Base-by-base conservation (phyloP, 176 grass and related monocot species). In the Oryza glumipatula region DNA sequence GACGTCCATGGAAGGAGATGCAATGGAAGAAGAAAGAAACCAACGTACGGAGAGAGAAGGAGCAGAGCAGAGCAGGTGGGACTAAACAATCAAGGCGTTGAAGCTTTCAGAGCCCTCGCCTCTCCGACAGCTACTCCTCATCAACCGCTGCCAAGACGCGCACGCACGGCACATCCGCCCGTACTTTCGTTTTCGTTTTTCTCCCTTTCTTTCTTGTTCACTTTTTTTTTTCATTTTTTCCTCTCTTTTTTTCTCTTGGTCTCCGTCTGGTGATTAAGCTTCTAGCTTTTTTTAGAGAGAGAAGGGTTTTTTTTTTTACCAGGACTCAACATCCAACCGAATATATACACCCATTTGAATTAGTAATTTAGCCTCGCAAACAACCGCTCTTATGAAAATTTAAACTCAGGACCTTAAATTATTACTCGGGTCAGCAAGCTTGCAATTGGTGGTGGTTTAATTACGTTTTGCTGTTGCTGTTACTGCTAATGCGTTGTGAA, bases 61-160 rank as follows among this genome's bases (percentile, higher is more conserved):
- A 26, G 26, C 26, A 26, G 43, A 15, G 69, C 43, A 13, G 65
- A 77, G 83, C 64, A 63, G 85, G 85, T 87, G 48, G 64, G 61
- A 70, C 78, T 82, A 35, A 35, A 60, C 85, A 5, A 87, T 76
- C 78, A 60, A 49, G 6, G 68, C 35, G 71, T 39, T 58, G 51
- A 54, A 77, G 73, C 72, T 72, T 48, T 78, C 73, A 58, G 65
- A 58, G 58, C 30, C 19, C 39, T 74, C 67, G 68, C 71, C 9
- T 0, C 9, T 0, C 11, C 43, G 88, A 90, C 64, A 64, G 80
- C 84, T 21, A 87, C 71, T 39, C 22, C 74, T 51, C 84, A 54
- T 80, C 84, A 23, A 75, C 74, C 84, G 32, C 26, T 69, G 30
- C 78, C 47, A 36, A 78, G 39, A 78, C 33, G 43, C 26, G 22